Evolutionary conservation across 2,329 filamentous ascomycete genomes (phyloP).

Genomic region (Colletotrichum sp.): DNA sequence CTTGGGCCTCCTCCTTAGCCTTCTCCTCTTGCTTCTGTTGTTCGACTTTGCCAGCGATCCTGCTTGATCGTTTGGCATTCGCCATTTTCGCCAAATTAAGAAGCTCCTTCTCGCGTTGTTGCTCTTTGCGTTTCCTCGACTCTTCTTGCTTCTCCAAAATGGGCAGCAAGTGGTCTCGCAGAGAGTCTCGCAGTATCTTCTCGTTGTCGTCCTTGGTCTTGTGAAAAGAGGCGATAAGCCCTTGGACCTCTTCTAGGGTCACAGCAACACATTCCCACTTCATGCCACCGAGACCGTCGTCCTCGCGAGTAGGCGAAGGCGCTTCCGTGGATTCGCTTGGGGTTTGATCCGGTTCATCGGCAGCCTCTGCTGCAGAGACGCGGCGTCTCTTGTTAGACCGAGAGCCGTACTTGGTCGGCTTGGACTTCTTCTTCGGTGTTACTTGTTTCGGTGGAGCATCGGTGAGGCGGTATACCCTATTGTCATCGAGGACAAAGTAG

Average conservation of each 20-base stretch:
- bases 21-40: constrained; percentile 77
- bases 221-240: constrained; percentile 72
- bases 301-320: constrained; percentile 35
- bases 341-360: constrained; percentile 38
- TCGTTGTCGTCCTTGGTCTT: constrained; percentile 86
- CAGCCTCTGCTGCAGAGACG: constrained; percentile 48
- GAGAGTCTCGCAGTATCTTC: constrained; percentile 73
- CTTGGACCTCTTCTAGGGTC: constrained; percentile 76
- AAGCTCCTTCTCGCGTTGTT: constrained; percentile 77
- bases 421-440: constrained; percentile 69
- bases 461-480: constrained; percentile 88
- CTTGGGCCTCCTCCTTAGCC: constrained; percentile 70
- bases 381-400: constrained; percentile 77
- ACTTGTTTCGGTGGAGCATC: constrained; percentile 69
- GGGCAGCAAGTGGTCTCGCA: constrained; percentile 82
- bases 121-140: constrained; percentile 72
- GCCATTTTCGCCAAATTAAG: constrained; percentile 85
- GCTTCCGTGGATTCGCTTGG: constrained; percentile 26
- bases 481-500: constrained; percentile 93
- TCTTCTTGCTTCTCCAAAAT: constrained; percentile 82
- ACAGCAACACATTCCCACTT: constrained; percentile 93
- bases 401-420: constrained; percentile 65
- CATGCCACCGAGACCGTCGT: constrained; percentile 75
- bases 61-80: constrained; percentile 91
- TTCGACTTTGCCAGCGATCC: constrained; percentile 83